Evolutionary conservation across 2,329 filamentous ascomycete genomes (phyloP), one percentile per base, ranked within the genome.

Genomic region (Aspergillus jensenii): DNA sequence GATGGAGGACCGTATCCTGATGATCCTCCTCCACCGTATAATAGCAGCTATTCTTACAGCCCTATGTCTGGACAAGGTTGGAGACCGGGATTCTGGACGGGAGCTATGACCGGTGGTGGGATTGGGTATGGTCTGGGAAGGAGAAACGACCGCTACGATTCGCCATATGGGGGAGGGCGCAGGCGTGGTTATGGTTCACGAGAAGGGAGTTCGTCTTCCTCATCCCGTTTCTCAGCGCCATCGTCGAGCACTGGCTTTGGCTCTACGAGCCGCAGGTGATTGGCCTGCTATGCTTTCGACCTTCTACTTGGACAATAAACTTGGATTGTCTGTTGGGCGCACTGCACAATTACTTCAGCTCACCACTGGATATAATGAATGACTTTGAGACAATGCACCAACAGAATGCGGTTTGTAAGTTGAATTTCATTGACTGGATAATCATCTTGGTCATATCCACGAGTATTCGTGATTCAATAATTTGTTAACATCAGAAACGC

Each of bases 31-130:
- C 56, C 56, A 2, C 51, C 51, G 6, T 55, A 58, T n/a, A 50
- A 47, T 44, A 44, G 45, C 40, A 50, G 40, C 31, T 25, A 54
- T 35, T 46, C 17, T 5, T 58, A 39, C 21, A 49, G 46, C 2
- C 31, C 45, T 6, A 59, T 58, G 7, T 64, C 55, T 48, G 58
- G 59, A 8, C 62, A 67, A 37, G 69, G 73, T 2, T 81, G 78
- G 77, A 72, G 70, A 52, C 78, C 79, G 1, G 79, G 79, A 1
- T 80, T 81, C 56, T 80, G 78, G 79, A 73, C 77, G 21, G 79
- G 79, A 21, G 74, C 74, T 11, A 59, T 75, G 41, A 70, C 75
- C 46, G 79, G 79, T 52, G 73, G 69, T 8, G 72, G 74, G 15
- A 73, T 75, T 27, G 78, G 76, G 11, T 80, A 79, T 67, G 64